phyloP scores from a whole-genome alignment of 768 basidiomycete genomes.

The Agaricus bisporus region DNA sequence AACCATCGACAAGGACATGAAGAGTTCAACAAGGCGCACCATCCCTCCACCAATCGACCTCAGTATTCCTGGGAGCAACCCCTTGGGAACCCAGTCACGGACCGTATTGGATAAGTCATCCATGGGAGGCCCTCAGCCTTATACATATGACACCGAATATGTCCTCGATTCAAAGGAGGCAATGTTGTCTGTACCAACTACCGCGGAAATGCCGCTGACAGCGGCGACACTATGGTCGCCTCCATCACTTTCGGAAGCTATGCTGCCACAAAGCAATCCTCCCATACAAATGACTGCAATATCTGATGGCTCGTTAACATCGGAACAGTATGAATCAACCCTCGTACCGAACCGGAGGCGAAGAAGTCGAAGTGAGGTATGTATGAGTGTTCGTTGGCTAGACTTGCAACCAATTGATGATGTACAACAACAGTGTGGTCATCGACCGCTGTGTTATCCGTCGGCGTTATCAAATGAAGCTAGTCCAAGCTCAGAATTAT shows the following conservation, averaged over 20 bases:
- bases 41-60: constrained; percentile 9
- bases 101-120: not conserved
- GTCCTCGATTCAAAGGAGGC: not conserved
- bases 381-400: not conserved
- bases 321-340: not conserved
- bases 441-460: not conserved
- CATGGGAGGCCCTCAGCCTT: not conserved
- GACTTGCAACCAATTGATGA: too few species aligned
- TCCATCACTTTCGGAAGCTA: not conserved
- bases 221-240: not conserved
- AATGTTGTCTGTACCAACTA: not conserved
- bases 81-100: not conserved
- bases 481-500: too few species aligned
- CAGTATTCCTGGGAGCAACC: constrained; percentile 3
- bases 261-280: not conserved
- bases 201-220: not conserved
- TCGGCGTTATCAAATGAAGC: too few species aligned
- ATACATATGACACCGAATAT: not conserved
- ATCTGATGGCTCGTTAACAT: not conserved
- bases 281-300: not conserved
- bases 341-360: constrained; percentile 7
- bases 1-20: not conserved
- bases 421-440: not conserved
- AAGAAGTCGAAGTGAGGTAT: constrained; percentile 7
- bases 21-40: constrained; percentile 1